Evolutionary conservation across 768 basidiomycete genomes (phyloP), one percentile per base, ranked within the genome.

Genomic region (Cyathus striatus): DNA sequence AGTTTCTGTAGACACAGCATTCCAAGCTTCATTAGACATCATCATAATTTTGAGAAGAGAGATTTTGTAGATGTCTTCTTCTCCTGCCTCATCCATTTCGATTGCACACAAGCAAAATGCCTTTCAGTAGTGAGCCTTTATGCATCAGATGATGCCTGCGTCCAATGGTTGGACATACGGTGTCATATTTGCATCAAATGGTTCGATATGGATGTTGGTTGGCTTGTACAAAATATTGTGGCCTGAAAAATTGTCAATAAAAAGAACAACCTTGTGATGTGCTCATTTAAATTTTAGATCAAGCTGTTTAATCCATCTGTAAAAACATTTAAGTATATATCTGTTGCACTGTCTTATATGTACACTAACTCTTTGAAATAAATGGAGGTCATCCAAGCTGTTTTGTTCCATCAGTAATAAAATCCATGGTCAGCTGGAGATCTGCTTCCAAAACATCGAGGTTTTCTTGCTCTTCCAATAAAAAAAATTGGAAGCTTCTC

Each of bases 331-430:
- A n/a, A 44, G 9, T 17, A 21, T 20, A 23, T 25, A 4, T 23
- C 23, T 43, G 16, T 14, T 7, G 23, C 25, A 25, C 20, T 9
- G 17, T 23, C n/a, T 7, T 20, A 40, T 23, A 17, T n/a, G 35
- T 3, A 34, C 38, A 54, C 58, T 38, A 30, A 68, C 57, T 66
- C 62, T 44, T 66, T 49, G 46, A 61, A 70, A 1, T 66, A 39
- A 3, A 46, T 45, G 13, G 47, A 20, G 34, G 55, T 69, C 69
- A 71, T 69, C 66, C 67, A 69, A 3, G 63, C 60, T 40, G 53
- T 70, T 45, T 53, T 59, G 51, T 69, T 68, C 46, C 60, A 56
- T 3, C 52, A 44, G 44, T 70, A 72, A 53, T 65, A 59, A 44
- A 67, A 63, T 2, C 60, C 62, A n/a, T 25, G 49, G 25, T 54